A percentile compares a stretch with the other conserved stretches of the same genome.
Evolutionary conservation across 1,284 basidiomycete species (phyloP).

Genomic region (Puccinia hordei): DNA sequence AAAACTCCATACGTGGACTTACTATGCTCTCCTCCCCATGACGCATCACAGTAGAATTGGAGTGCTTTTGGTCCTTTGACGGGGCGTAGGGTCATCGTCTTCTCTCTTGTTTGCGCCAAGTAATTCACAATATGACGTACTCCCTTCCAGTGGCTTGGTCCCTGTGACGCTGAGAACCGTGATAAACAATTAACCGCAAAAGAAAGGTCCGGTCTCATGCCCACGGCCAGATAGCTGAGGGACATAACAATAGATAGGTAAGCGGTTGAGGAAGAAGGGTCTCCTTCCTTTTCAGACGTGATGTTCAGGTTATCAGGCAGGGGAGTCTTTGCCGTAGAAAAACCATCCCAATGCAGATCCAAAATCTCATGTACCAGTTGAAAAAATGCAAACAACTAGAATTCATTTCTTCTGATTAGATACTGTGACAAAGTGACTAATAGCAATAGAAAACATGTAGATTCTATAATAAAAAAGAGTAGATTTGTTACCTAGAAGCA

Average conservation of each 20-base stretch:
- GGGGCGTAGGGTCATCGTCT: neutral
- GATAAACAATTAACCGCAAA: neutral
- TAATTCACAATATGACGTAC: neutral
- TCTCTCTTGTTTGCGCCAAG: neutral
- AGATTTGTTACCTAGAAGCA: too few species aligned
- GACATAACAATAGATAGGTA: neutral
- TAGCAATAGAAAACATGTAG: too few species aligned
- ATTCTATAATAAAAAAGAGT: too few species aligned
- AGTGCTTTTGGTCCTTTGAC: neutral
- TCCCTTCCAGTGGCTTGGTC: neutral
- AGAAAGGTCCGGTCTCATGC: neutral
- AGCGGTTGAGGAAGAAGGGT: neutral
- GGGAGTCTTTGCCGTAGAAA: neutral
- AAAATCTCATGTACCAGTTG: too few species aligned
- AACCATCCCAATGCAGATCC: neutral
- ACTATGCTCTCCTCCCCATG: neutral
- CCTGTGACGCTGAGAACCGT: neutral
- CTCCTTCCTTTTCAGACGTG: neutral
- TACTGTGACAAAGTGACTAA: too few species aligned
- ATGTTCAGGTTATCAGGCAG: neutral
- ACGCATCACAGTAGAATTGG: neutral
- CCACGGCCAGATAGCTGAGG: neutral
- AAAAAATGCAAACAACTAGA: too few species aligned
- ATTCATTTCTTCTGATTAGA: too few species aligned
- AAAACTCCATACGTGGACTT: neutral